A percentile compares a stretch with the other conserved stretches of the same genome.
Conservation (phyloP, 805 yeast genomes). For the Ogataea nitratoaversa region DNA sequence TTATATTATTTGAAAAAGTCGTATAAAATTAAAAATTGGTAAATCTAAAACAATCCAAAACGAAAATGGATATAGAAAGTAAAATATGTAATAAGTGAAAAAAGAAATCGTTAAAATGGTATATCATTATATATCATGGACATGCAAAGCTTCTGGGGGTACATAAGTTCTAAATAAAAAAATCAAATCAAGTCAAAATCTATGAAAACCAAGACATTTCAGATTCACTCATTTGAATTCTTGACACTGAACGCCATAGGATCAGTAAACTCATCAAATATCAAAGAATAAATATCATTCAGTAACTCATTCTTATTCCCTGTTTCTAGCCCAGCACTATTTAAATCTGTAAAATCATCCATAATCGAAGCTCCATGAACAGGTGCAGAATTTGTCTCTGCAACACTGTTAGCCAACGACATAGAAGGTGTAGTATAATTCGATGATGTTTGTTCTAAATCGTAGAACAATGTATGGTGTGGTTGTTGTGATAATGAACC, state of each 20-base stretch:
- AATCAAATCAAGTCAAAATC: no score
- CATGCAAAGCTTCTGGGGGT: no score
- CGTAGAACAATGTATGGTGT: slow-evolving; percentile 7
- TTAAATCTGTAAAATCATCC: neutral
- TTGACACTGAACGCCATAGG: slow-evolving; percentile 30
- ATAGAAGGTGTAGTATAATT: slow-evolving; percentile 4
- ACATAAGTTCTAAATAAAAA: no score
- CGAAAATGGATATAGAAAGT: no score
- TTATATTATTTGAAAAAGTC: no score
- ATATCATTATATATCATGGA: no score
- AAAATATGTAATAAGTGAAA: no score
- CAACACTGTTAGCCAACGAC: slow-evolving; percentile 1
- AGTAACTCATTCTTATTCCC: slow-evolving; percentile 28
- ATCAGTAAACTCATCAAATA: slow-evolving; percentile 41
- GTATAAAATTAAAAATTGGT: no score
- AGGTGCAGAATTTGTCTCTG: no score
- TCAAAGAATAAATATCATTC: slow-evolving; percentile 41
- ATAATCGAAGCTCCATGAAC: neutral
- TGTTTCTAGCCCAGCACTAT: neutral
- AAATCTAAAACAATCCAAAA: no score
- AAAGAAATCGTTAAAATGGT: no score
- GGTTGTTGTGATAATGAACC: neutral
- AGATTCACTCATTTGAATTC: slow-evolving; percentile 3
- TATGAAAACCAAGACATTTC: no score
- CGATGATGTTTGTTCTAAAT: slow-evolving; percentile 6